Evolutionary conservation across 1,139 yeast species (phyloP).

Genomic region (Candida mesenterica): DNA sequence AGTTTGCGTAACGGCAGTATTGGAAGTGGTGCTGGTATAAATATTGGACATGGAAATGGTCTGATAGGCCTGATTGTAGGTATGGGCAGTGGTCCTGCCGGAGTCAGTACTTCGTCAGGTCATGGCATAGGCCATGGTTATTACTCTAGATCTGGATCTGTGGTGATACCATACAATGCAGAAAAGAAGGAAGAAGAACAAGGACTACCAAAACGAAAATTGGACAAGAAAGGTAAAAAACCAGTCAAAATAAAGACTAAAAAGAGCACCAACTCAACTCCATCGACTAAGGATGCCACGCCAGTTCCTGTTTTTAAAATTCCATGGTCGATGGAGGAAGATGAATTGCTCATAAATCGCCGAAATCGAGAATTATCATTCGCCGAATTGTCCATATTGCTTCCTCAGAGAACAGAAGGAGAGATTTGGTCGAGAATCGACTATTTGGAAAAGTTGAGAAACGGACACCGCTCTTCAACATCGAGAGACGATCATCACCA

Average conservation of each 20-base stretch:
- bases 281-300: slow-evolving; percentile 4
- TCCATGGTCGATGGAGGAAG: slow-evolving; percentile 69
- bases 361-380: slow-evolving; percentile 59
- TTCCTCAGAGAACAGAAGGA: slow-evolving; percentile 72
- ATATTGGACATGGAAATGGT: slow-evolving; percentile 28
- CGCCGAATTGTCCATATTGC: slow-evolving; percentile 69
- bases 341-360: slow-evolving; percentile 60
- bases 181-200: slow-evolving; percentile 28
- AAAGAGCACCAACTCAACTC: background rate
- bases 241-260: slow-evolving; percentile 4
- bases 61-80: slow-evolving; percentile 29
- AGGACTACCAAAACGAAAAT: slow-evolving; percentile 12
- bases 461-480: slow-evolving; percentile 39
- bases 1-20: slow-evolving; percentile 45
- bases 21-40: slow-evolving; percentile 19
- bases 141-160: slow-evolving; percentile 46
- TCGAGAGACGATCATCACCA: slow-evolving; percentile 22
- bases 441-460: slow-evolving; percentile 48
- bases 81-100: slow-evolving; percentile 6
- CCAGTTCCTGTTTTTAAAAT: slow-evolving; percentile 32
- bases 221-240: slow-evolving; percentile 2
- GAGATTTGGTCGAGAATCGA: slow-evolving; percentile 68
- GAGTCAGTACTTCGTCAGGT: background rate
- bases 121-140: slow-evolving; percentile 26
- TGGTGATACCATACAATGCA: slow-evolving; percentile 39